Evolutionary conservation across 441 rosid genomes (phyloP), one percentile per base, ranked within the genome.

Genomic region (Adansonia madagascariensis): DNA sequence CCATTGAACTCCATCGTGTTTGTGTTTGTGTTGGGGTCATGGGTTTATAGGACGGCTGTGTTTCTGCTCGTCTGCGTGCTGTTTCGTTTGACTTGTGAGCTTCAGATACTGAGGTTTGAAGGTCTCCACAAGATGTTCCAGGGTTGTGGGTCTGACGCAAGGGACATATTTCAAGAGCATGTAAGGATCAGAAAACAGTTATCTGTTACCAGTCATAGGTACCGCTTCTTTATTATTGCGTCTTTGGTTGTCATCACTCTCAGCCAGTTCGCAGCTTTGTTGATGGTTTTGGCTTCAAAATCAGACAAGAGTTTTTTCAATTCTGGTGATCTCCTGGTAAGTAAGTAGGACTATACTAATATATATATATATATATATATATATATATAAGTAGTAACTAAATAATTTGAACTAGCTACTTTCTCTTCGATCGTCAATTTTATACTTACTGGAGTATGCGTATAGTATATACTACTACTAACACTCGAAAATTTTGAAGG

Each of bases 51-150:
- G 41, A 92, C 93, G 0, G 89, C 89, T 0, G 81, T 94, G 61
- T 87, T 91, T 82, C 74, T 94, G 75, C 80, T 92, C 12, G 91
- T 91, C 5, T 92, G 93, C 65, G 83, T 92, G 11, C 73, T 92
- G 80, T 92, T 94, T 71, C 80, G 94, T 69, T 49, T 91, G 80
- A 94, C 98, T 31, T 92, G 97, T 55, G 95, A 91, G 89, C 88
- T 94, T 14, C 95, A 92, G 81, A 92, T 88, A 39, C 85, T 92
- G 43, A 88, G 95, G 83, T 89, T 94, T 6, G 80, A 81, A 63
- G 93, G 93, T 27, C 81, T 94, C 27, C 87, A 84, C 53, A 84
- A 88, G 82, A 71, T 89, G 88, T 88, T 92, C 1, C 88, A 91
- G 10, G 91, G 88, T 35, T 74, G 86, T n/a, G 91, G 82, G 69